Conservation (phyloP, 345 rosid species). For the Eucalyptus albens region DNA sequence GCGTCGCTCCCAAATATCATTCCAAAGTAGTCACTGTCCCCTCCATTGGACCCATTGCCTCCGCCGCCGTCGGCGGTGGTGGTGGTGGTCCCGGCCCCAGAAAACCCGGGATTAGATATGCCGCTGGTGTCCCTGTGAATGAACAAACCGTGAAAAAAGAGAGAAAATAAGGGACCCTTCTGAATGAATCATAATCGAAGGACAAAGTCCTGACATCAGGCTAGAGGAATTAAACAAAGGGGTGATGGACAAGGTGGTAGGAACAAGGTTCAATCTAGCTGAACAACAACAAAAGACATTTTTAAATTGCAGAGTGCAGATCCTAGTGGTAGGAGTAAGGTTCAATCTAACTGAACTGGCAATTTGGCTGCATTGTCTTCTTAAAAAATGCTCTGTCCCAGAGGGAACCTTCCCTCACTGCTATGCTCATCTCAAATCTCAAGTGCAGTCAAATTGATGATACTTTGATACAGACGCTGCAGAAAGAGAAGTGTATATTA, state of each 20-base stretch:
- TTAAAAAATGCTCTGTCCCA: neutral
- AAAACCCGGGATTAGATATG: constrained; percentile 30
- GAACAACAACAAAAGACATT: neutral
- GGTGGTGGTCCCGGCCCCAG: constrained; percentile 14
- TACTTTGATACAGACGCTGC: neutral
- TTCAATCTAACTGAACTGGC: neutral
- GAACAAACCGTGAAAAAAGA: neutral
- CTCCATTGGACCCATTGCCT: constrained; percentile 3
- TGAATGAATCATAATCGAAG: neutral
- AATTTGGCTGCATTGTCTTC: neutral
- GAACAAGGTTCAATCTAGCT: no score
- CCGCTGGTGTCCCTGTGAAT: constrained; percentile 30
- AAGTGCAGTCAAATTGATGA: neutral
- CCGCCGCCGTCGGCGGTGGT: neutral
- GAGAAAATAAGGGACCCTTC: neutral
- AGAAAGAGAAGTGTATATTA: neutral
- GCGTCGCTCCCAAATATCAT: constrained; percentile 63
- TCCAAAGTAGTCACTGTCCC: constrained; percentile 31
- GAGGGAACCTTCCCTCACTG: neutral
- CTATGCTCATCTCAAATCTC: neutral
- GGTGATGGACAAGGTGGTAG: neutral
- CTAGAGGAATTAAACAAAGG: neutral
- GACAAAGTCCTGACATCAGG: neutral
- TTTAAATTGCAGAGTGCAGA: neutral
- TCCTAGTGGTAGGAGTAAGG: neutral